These are phyloP conservation scores for Suillus subaureus DNA, from an alignment of 768 basidiomycete genomes.

Conservation along the genomic window DNA sequence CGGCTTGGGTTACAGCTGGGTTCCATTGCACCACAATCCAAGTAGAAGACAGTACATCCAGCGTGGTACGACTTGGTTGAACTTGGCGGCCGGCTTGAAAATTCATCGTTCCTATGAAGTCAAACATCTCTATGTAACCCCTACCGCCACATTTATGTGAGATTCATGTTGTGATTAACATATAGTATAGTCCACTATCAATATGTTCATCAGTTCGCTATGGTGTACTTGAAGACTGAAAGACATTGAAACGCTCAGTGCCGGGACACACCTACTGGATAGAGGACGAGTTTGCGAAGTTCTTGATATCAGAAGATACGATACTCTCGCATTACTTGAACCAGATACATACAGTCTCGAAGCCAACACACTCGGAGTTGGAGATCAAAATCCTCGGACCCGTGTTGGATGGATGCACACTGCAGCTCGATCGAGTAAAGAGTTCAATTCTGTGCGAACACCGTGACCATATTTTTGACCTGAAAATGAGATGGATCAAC, in stretches of 20 bases:
- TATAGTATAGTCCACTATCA: background rate
- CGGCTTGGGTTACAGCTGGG: background rate
- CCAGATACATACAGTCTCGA: background rate
- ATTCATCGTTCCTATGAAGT: background rate
- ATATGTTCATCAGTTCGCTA: background rate
- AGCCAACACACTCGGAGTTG: background rate
- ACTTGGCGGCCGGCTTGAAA: background rate
- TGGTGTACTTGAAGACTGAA: too few species aligned
- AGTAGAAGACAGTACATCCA: background rate
- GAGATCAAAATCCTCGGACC: slow-evolving; percentile 2
- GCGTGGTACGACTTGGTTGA: background rate
- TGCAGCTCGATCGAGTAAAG: background rate
- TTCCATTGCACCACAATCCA: background rate
- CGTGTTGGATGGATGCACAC: background rate
- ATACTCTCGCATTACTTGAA: background rate
- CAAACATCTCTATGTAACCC: background rate
- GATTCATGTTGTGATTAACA: background rate
- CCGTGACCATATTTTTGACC: background rate
- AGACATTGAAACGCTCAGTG: background rate
- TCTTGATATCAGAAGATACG: background rate
- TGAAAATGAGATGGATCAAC: slow-evolving; percentile 2
- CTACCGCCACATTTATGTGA: background rate
- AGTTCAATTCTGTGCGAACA: background rate
- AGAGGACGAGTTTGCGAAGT: background rate
- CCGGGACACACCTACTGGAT: background rate